Percentiles rank a stretch among this genome's conserved stretches.
Conservation (phyloP, 495 filamentous ascomycete species). For the Lasiosphaeris hirsuta region DNA sequence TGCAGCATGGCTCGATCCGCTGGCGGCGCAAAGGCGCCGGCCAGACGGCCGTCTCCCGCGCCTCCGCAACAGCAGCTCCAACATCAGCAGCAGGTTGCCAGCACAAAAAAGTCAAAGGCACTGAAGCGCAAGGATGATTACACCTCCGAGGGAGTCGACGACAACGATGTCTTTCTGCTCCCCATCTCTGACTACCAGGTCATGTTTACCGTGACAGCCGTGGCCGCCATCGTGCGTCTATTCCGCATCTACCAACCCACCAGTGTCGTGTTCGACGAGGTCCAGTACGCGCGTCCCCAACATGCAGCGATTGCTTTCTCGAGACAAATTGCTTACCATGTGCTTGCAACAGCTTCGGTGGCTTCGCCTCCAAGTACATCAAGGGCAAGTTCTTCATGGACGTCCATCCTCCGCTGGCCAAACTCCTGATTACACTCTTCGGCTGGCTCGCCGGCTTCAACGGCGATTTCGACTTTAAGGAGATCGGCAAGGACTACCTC, state of each 20-base stretch:
- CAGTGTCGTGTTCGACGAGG: constrained; percentile 98
- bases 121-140: constrained; percentile 50
- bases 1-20: constrained; percentile 39
- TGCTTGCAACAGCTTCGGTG: constrained; percentile 70
- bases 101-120: constrained; percentile 26
- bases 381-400: constrained; percentile 99
- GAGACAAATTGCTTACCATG: constrained; percentile 19
- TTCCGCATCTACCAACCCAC: constrained; percentile 95
- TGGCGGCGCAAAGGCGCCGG: constrained; percentile 39
- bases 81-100: constrained; percentile 11
- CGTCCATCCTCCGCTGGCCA: constrained; percentile 95
- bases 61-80: constrained; percentile 11
- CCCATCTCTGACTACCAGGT: constrained; percentile 78
- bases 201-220: constrained; percentile 65
- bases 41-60: constrained; percentile 26
- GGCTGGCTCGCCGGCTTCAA: constrained; percentile 95
- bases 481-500: constrained; percentile 97
- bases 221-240: constrained; percentile 77
- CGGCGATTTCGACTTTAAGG: constrained; percentile 97
- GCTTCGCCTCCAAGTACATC: constrained; percentile 97
- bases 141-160: constrained; percentile 61
- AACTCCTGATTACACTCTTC: constrained; percentile 90
- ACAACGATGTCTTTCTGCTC: constrained; percentile 72
- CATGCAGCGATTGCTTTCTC: not conserved
- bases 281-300: constrained; percentile 64